Evolutionary conservation across 108 stramenopile species (phyloP).

Genomic region (Aurantiochytrium sp.): DNA sequence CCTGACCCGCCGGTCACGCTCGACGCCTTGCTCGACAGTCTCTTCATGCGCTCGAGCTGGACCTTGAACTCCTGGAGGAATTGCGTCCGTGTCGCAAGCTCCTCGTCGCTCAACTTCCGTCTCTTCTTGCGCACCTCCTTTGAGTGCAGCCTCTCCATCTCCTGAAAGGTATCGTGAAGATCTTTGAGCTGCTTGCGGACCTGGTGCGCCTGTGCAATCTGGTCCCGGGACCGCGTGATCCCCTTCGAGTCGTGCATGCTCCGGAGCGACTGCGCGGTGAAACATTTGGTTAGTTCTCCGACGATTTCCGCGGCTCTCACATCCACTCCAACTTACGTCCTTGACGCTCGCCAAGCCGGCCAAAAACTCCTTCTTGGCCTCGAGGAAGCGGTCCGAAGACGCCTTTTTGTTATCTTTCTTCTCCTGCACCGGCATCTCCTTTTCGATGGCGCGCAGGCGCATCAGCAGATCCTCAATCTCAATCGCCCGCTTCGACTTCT

Average conservation of each 20-base stretch:
- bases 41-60: neutral
- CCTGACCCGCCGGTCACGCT: neutral
- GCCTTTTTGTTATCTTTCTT: neutral
- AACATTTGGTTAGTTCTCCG: no score
- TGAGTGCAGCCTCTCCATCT: neutral
- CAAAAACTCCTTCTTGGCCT: constrained; percentile 2
- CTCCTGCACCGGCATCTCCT: neutral
- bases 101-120: neutral
- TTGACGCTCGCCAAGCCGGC: neutral
- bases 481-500: neutral
- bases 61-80: neutral
- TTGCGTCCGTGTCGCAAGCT: neutral
- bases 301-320: no score
- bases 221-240: neutral
- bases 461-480: constrained; percentile 5
- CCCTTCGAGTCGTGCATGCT: constrained; percentile 4
- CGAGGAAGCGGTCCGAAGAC: neutral
- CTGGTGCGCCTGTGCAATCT: neutral
- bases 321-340: constrained; percentile 22
- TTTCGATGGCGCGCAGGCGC: neutral
- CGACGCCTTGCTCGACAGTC: neutral
- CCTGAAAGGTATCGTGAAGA: neutral
- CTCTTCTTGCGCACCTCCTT: neutral
- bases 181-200: constrained; percentile 12
- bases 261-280: neutral